These are phyloP conservation scores for Leccinum subgranulosum DNA, from an alignment of 768 basidiomycete genomes.

Conservation along the genomic window DNA sequence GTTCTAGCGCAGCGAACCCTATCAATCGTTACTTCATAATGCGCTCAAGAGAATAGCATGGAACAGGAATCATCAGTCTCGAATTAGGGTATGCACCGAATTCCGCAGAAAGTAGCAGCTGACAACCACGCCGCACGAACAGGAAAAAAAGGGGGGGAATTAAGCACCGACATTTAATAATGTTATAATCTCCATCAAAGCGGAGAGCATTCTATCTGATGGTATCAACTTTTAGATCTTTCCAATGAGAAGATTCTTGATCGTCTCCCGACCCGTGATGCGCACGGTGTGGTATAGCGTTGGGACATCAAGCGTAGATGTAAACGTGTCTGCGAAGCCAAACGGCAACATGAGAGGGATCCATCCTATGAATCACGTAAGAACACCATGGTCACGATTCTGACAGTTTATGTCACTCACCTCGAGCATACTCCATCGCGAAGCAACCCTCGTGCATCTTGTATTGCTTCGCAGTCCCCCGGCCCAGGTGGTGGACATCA, in stretches of 20 bases:
- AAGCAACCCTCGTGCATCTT: constrained; percentile 97
- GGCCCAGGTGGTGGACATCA: constrained; percentile 75
- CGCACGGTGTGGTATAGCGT: constrained; percentile 76
- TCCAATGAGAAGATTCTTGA: constrained; percentile 74
- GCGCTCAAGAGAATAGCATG: not conserved
- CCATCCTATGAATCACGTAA: constrained; percentile 64
- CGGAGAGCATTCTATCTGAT: not conserved
- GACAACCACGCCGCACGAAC: not conserved
- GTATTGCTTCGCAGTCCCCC: constrained; percentile 92
- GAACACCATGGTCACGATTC: not conserved
- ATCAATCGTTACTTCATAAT: not conserved
- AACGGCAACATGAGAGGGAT: constrained; percentile 97
- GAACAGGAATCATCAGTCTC: not conserved
- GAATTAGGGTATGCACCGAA: not conserved
- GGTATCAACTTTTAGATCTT: constrained; percentile 59
- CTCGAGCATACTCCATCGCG: constrained; percentile 92
- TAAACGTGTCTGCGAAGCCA: constrained; percentile 80
- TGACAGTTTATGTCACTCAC: constrained; percentile 39
- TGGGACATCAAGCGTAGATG: constrained; percentile 85
- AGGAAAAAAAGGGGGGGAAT: not conserved
- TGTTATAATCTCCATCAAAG: constrained; percentile 1
- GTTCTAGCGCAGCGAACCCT: not conserved
- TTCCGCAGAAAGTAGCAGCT: not conserved
- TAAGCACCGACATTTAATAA: not conserved
- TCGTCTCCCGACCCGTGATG: constrained; percentile 81